Percentiles rank a stretch among this genome's conserved stretches.
Conservation (phyloP, 139 green algal genomes). For the Gonium pectorale region DNA sequence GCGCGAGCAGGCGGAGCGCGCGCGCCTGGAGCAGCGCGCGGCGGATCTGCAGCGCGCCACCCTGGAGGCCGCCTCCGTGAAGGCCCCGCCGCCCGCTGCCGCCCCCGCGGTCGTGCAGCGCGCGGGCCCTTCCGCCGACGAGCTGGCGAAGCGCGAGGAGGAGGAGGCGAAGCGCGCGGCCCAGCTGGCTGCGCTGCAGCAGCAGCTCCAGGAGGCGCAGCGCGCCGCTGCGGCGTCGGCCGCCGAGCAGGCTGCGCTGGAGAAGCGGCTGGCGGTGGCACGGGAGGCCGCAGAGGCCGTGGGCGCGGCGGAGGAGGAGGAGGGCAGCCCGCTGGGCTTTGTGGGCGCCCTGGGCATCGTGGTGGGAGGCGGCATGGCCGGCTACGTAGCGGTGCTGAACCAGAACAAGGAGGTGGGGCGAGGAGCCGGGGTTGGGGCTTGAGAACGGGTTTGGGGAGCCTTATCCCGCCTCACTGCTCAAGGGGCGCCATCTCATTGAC, state of each 20-base stretch:
- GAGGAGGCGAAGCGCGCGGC: conserved; percentile 6
- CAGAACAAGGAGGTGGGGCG: conserved; percentile 51
- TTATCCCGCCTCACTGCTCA: neutral
- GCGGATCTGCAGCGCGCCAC: conserved; percentile 5
- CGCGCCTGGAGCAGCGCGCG: conserved; percentile 4
- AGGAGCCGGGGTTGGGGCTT: too few relatives aligned
- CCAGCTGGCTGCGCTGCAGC: conserved; percentile 22
- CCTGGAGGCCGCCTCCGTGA: neutral
- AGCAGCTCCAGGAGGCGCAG: conserved; percentile 24
- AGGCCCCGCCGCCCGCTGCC: neutral
- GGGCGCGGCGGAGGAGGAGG: neutral
- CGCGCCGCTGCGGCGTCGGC: neutral
- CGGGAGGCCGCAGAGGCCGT: neutral
- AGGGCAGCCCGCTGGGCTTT: conserved; percentile 22
- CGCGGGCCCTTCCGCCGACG: neutral
- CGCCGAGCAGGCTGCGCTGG: conserved; percentile 13
- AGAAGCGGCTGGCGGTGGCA: neutral
- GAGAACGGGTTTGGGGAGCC: too few relatives aligned
- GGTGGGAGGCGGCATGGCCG: conserved; percentile 49
- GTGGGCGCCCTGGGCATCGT: conserved; percentile 51
- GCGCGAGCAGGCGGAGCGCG: conserved; percentile 26
- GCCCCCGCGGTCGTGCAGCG: neutral
- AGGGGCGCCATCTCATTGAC: too few relatives aligned
- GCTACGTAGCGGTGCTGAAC: conserved; percentile 55
- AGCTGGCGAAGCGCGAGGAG: conserved; percentile 11